Base-by-base conservation (phyloP, 2,329 filamentous ascomycete genomes). In the Geosmithia morbida region DNA sequence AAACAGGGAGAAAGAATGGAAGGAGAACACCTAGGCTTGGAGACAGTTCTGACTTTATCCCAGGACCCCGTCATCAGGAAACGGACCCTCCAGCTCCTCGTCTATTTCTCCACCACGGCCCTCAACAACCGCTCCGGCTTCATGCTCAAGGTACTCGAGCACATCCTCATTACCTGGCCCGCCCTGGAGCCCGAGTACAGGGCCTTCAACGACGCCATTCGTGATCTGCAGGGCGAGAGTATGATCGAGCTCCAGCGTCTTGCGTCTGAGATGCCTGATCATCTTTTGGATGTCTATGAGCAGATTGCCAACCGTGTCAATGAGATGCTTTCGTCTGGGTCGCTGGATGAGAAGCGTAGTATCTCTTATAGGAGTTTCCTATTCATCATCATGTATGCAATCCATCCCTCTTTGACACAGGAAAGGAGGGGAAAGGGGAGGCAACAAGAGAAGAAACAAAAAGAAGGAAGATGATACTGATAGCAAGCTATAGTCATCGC, bases 311-410 rank as follows among this genome's bases (percentile, higher is more conserved):
- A 73, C 39, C 87, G 87, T 57, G 82, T 97, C 50, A 83, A 83
- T 50, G 84, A 90, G 60, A 81, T 94, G 69, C 75, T 85, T 59
- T 72, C 79, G 51, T 78, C 85, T 44, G 79, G 84, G 29, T 74
- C 76, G 47, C 67, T 85, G 29, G 90, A 96, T 57, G 83, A 90
- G 56, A 87, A 89, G 58, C 78, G 89, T 30, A 80, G 86, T 49
- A 82, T 92, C 57, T 87, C 89, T 2, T 89, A 94, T 57, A 85
- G 81, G 55, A 90, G 88, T 10, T 90, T 97, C 52, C 71, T 97
- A 1, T 94, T 98, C 61, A 92, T 94, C 50, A 92, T 98, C 51
- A 83, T 92, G 77, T 26, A 26, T 84, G 67, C 59, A 71, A 61
- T 41, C 33, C 10, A 7, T 46, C 42, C 18, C 37, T 19, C 41